These are phyloP conservation scores for Citrus trifoliata DNA, from an alignment of 345 rosid genomes.

Conservation along the genomic window DNA sequence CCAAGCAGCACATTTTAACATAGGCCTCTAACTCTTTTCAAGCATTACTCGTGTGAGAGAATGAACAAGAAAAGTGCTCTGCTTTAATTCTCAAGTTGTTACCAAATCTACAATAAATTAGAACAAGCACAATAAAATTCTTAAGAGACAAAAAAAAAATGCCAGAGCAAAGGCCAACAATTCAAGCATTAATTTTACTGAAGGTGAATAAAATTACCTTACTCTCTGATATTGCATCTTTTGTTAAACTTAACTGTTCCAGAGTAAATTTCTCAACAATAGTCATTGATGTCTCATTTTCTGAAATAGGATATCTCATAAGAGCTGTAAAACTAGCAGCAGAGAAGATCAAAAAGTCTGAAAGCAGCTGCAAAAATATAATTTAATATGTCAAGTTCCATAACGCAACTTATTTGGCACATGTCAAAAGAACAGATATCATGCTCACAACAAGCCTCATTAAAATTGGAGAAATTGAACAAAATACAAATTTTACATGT, in stretches of 20 bases:
- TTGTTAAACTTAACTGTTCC: slow-evolving; percentile 61
- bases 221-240: slow-evolving; percentile 40
- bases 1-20: not conserved
- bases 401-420: not conserved
- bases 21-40: not conserved
- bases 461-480: not conserved
- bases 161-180: not conserved
- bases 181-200: not conserved
- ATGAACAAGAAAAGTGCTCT: not conserved
- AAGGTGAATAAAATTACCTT: slow-evolving; percentile 48
- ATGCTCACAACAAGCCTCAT: not conserved
- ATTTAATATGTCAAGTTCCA: slow-evolving; percentile 20
- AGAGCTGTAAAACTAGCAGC: slow-evolving; percentile 51
- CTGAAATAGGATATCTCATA: slow-evolving; percentile 34
- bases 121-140: not conserved
- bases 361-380: slow-evolving; percentile 66
- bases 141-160: too few relatives aligned
- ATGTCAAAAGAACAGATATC: not conserved
- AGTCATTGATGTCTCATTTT: slow-evolving; percentile 32
- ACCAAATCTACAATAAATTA: not conserved
- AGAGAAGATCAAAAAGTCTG: slow-evolving; percentile 56
- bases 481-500: not conserved
- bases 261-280: slow-evolving; percentile 51
- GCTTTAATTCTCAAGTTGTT: not conserved
- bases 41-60: not conserved